Evolutionary conservation across 2,329 filamentous ascomycete genomes (phyloP).

Genomic region (Magnaporthiopsis poae): DNA sequence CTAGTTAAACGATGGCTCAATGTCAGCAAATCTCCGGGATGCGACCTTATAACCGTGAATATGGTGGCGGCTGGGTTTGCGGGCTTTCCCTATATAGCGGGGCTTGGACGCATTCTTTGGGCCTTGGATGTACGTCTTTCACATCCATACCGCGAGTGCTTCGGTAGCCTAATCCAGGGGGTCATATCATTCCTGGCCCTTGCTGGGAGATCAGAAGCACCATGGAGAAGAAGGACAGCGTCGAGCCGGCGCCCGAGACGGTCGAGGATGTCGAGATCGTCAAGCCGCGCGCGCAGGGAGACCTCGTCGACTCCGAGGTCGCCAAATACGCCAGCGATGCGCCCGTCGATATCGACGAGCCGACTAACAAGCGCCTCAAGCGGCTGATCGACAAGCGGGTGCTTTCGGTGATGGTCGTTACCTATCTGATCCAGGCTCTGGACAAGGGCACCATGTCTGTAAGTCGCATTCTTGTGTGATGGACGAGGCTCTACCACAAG

Average conservation of each 20-base stretch:
- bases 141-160: not conserved
- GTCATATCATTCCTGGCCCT: not conserved
- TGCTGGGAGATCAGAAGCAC: slow-evolving; percentile 38
- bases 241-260: not conserved
- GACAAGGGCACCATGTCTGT: slow-evolving; percentile 37
- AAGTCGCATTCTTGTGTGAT: slow-evolving; percentile 24
- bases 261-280: not conserved
- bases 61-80: not conserved
- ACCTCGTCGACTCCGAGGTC: slow-evolving; percentile 29
- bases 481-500: no score
- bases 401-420: slow-evolving; percentile 48
- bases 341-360: slow-evolving; percentile 35
- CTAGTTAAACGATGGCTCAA: not conserved
- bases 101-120: not conserved
- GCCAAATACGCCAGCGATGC: slow-evolving; percentile 44
- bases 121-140: no score
- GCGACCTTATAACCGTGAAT: not conserved
- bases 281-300: not conserved
- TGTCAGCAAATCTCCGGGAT: not conserved
- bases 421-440: slow-evolving; percentile 48
- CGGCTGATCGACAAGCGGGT: slow-evolving; percentile 47
- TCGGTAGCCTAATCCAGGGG: not conserved
- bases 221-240: slow-evolving; percentile 28
- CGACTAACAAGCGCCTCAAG: slow-evolving; percentile 42
- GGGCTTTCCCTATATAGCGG: not conserved